Base-by-base conservation (phyloP, 1,139 yeast species). In the Taphrina sp. region DNA sequence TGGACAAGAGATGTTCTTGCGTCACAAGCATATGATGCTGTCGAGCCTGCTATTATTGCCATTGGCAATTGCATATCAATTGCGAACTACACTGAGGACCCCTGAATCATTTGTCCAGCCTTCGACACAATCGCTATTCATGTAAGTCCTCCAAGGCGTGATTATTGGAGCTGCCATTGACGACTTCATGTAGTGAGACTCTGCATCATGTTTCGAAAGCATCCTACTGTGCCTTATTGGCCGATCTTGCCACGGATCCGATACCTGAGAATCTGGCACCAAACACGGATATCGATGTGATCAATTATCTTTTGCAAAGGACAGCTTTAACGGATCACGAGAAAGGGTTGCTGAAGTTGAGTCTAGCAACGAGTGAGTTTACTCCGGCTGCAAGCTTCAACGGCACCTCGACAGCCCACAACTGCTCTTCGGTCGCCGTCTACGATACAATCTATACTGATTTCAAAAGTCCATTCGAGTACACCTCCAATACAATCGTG, bases 201-300 rank as follows among this genome's bases (percentile, higher is more conserved):
- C 67, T 80, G 19, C 73, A 83, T 0, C 72, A 73, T 0, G 73
- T 73, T 56, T 74, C 80, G 63, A 74, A 74, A 20, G 67, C 78
- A 0, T 69, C 81, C 2, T 85, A 77, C 63, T 65, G 72, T 17
- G 75, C 78, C 0, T 68, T 80, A 1, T 65, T 82, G 1, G 64
- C 74, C 3, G 71, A 74, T 37, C 62, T 78, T 5, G 62, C 74
- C 36, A 64, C 67, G 1, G 43, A 57, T 5, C 61, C 64, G 14
- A 22, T 49, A 10, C 47, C 47, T 7, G 8, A 38, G 28, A n/a
- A 19, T 8, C 29, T 39, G 20, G 7, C 3, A 14, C 20, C 45
- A n/a, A 14, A 19, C 8, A 33, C 38, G 2, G 38, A 29, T 19
- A 28, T 16, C n/a, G 38, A 19, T 2, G 19, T 31, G 5, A 26